Evolutionary conservation across 2,329 filamentous ascomycete genomes (phyloP).

Genomic region (Hymenoscyphus infarciens): DNA sequence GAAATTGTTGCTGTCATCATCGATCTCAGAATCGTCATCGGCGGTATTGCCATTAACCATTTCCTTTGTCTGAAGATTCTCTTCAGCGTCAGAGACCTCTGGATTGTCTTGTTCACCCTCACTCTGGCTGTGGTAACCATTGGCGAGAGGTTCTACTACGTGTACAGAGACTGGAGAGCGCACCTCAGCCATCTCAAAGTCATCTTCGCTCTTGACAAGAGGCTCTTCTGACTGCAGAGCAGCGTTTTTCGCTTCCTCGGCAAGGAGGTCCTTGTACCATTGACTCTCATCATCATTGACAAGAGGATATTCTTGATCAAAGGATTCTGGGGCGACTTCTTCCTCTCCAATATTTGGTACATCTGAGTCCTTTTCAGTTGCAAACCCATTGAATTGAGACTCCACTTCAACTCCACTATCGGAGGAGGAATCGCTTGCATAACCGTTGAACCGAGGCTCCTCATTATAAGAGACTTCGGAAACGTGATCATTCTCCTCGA

Average conservation of each 20-base stretch:
- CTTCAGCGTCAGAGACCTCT: not conserved
- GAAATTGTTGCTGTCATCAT: constrained; percentile 3
- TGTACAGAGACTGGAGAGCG: not conserved
- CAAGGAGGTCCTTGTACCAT: no score
- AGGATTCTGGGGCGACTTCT: not conserved
- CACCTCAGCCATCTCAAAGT: not conserved
- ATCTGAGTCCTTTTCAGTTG: not conserved
- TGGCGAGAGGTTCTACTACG: not conserved
- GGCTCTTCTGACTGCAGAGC: not conserved
- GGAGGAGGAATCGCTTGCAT: no score
- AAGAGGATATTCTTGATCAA: not conserved
- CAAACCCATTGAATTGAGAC: not conserved
- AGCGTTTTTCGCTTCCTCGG: no score
- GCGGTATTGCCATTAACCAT: not conserved
- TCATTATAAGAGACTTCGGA: no score
- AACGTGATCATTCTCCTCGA: not conserved
- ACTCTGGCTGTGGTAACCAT: not conserved
- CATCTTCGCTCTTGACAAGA: constrained; percentile 1
- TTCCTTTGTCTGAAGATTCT: not conserved
- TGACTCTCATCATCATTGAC: not conserved
- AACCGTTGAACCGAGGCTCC: no score
- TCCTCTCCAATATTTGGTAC: not conserved
- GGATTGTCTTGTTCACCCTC: not conserved
- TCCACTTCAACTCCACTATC: no score
- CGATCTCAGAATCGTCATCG: not conserved